Conservation (phyloP, 352 stramenopile genomes). For the Thraustochytrium sp. region DNA sequence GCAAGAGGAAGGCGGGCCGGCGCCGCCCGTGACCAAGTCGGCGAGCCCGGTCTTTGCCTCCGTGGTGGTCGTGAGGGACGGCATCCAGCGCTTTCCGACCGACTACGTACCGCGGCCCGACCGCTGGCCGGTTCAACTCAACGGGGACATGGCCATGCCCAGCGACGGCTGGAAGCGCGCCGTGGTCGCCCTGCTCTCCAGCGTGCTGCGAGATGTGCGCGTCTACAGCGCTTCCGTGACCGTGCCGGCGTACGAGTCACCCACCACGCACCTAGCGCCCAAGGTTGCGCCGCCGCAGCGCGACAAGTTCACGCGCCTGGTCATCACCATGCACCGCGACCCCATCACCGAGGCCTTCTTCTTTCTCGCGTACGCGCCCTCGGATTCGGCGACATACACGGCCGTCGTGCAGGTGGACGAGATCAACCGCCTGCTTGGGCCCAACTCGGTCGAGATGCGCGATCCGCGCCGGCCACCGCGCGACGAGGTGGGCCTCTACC, state of each 20-base stretch:
- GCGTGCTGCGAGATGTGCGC: not conserved
- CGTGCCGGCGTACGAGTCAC: conserved; percentile 15
- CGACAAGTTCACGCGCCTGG: not conserved
- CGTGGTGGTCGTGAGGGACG: not conserved
- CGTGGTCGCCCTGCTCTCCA: not conserved
- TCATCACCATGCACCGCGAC: conserved; percentile 28
- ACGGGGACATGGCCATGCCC: conserved; percentile 19
- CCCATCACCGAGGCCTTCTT: conserved; percentile 20
- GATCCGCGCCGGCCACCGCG: conserved; percentile 25
- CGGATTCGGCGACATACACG: not conserved
- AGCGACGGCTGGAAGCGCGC: conserved; percentile 12
- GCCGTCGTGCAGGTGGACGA: not conserved
- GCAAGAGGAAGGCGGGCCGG: conserved; percentile 5
- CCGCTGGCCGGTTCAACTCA: not conserved
- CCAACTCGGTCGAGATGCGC: conserved; percentile 40
- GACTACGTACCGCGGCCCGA: conserved; percentile 41
- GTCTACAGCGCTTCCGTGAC: conserved; percentile 28
- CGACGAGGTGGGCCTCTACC: not conserved
- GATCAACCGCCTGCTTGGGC: conserved; percentile 32
- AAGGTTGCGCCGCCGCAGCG: not conserved
- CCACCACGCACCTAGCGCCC: not conserved
- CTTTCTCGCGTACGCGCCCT: conserved; percentile 11
- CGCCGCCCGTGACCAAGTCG: not conserved
- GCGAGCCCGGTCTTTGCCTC: conserved; percentile 24
- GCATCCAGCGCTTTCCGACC: conserved; percentile 1